These are phyloP conservation scores for Xerocomellus intermedius DNA, from an alignment of 768 basidiomycete genomes.

Conservation along the genomic window DNA sequence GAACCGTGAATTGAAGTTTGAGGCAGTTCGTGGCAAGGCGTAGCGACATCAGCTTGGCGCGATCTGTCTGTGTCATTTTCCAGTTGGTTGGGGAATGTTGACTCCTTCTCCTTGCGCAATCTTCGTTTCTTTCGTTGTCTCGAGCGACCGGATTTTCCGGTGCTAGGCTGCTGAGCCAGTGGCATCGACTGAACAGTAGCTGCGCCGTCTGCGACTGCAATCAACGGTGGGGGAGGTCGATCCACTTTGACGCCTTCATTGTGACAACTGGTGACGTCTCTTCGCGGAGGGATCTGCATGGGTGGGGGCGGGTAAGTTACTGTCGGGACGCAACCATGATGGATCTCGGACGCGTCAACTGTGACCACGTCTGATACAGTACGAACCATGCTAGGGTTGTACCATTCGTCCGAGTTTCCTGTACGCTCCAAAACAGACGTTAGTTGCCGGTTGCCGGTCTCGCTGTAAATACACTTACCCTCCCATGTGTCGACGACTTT, in stretches of 20 bases:
- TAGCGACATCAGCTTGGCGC: not conserved
- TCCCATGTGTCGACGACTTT: slow-evolving; percentile 41
- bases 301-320: not conserved
- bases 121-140: slow-evolving; percentile 19
- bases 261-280: not conserved
- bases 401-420: slow-evolving; percentile 29
- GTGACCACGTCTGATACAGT: slow-evolving; percentile 13
- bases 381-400: slow-evolving; percentile 11
- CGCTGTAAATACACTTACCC: slow-evolving; percentile 27
- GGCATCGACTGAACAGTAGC: not conserved
- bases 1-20: not conserved
- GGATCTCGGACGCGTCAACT: slow-evolving; percentile 5
- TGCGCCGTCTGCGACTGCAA: not conserved
- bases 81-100: not conserved
- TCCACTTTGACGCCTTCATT: not conserved
- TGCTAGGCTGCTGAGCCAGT: not conserved
- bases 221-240: not conserved
- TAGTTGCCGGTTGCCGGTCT: not conserved
- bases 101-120: slow-evolving; percentile 6
- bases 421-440: not conserved
- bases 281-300: not conserved
- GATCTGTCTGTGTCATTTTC: not conserved
- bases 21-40: slow-evolving; percentile 3
- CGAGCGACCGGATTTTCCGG: not conserved
- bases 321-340: not conserved